phyloP scores from a whole-genome alignment of 1,284 basidiomycete species.

The Ceratobasidium sp. region DNA sequence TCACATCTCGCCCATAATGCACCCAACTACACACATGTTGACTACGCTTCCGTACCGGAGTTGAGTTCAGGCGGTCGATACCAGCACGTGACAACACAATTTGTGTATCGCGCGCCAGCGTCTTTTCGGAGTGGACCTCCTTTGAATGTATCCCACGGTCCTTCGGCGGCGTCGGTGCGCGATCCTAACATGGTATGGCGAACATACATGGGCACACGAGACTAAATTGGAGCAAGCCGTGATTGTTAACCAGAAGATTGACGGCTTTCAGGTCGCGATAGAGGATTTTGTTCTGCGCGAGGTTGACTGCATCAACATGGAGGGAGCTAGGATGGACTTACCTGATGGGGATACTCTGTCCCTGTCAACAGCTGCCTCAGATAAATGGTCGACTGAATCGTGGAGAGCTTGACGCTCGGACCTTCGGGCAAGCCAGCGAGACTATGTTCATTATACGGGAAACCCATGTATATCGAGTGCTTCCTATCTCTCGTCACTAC shows the following conservation, averaged over 20 bases:
- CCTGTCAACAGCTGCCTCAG: constrained; percentile 96
- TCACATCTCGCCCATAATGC: constrained; percentile 97
- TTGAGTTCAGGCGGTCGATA: constrained; percentile 95
- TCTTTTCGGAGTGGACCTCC: constrained; percentile 48
- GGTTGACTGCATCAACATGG: neutral
- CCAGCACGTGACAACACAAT: constrained; percentile 99
- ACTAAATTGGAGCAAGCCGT: constrained; percentile 87
- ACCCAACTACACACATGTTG: constrained; percentile 98
- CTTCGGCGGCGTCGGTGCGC: constrained; percentile 13
- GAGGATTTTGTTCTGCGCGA: constrained; percentile 85
- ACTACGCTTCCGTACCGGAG: constrained; percentile 92
- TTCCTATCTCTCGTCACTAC: constrained; percentile 45
- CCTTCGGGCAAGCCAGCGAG: constrained; percentile 94
- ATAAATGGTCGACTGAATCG: constrained; percentile 93
- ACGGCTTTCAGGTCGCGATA: constrained; percentile 99
- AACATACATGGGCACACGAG: constrained; percentile 77
- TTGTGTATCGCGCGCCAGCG: constrained; percentile 85
- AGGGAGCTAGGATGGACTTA: constrained; percentile 55
- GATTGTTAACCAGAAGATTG: constrained; percentile 92
- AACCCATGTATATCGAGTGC: constrained; percentile 91
- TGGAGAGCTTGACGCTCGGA: constrained; percentile 79
- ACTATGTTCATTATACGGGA: constrained; percentile 99
- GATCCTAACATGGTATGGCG: constrained; percentile 28
- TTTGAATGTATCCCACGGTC: constrained; percentile 10
- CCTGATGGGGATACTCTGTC: constrained; percentile 93